phyloP scores from a whole-genome alignment of 176 grass and related monocot genomes.

The Musa troglodytarum region DNA sequence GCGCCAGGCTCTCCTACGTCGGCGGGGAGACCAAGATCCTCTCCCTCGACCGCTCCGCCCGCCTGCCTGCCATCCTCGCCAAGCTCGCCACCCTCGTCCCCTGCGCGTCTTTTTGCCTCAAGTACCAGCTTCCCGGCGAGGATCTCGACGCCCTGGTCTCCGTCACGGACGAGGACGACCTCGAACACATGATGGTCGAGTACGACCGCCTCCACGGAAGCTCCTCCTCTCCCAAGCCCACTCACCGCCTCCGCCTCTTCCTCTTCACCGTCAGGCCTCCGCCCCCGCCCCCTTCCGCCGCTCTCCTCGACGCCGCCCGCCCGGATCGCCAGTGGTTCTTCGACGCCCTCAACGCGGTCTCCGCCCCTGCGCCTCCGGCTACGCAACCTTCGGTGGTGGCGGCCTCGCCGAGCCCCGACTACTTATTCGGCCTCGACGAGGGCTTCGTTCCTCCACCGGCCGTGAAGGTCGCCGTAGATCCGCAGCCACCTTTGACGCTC shows the following conservation, averaged over 20 bases:
- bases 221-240: conserved; percentile 26
- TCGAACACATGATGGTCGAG: conserved; percentile 80
- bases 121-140: conserved; percentile 99
- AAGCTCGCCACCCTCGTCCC: conserved; percentile 34
- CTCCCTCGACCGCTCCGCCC: conserved; percentile 59
- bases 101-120: conserved; percentile 37
- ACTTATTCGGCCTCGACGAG: conserved; percentile 70
- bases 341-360: conserved; percentile 56
- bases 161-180: conserved; percentile 93
- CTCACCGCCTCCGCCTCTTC: conserved; percentile 66
- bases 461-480: conserved; percentile 60
- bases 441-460: conserved; percentile 67
- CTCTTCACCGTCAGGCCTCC: conserved; percentile 59
- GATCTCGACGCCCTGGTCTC: conserved; percentile 95
- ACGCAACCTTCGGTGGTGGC: conserved; percentile 7
- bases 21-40: conserved; percentile 98
- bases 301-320: conserved; percentile 42
- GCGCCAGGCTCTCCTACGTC: conserved; percentile 71
- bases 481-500: conserved; percentile 18
- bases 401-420: conserved; percentile 38
- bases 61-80: conserved; percentile 50
- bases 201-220: conserved; percentile 61
- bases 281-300: conserved; percentile 34
- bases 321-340: conserved; percentile 67
- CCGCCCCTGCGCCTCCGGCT: conserved; percentile 1